These are phyloP conservation scores for Rhodotorula sphaerocarpa DNA, from an alignment of 768 basidiomycete genomes.

Conservation along the genomic window DNA sequence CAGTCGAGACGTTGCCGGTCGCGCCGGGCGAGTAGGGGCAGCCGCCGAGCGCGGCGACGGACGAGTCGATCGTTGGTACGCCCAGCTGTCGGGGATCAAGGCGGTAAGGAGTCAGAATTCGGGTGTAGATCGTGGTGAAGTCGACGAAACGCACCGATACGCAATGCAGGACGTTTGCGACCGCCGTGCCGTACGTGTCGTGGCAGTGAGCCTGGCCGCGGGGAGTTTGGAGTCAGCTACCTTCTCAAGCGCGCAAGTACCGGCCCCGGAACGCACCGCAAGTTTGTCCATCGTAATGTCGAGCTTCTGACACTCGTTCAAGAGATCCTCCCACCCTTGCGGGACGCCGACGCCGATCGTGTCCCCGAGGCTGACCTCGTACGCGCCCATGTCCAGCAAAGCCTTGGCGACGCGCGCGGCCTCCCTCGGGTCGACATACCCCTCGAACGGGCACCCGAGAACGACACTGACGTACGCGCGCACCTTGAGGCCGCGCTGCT, in stretches of 20 bases:
- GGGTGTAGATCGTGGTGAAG: too few relatives aligned
- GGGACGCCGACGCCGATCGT: conserved; percentile 83
- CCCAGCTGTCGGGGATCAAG: conserved; percentile 46
- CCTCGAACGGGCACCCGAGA: conserved; percentile 68
- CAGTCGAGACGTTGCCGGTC: conserved; percentile 88
- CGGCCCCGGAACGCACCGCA: conserved; percentile 49
- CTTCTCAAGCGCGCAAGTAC: not conserved
- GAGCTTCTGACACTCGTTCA: conserved; percentile 58
- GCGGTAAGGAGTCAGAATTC: not conserved
- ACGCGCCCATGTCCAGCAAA: conserved; percentile 81
- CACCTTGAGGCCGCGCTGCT: conserved; percentile 58
- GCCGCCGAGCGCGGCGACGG: conserved; percentile 82
- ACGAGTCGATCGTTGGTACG: conserved; percentile 67
- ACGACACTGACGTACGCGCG: conserved; percentile 37
- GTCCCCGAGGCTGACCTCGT: conserved; percentile 72
- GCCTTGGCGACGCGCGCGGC: conserved; percentile 65
- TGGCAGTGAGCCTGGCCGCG: conserved; percentile 65
- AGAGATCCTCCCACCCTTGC: conserved; percentile 56
- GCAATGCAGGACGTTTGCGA: conserved; percentile 38
- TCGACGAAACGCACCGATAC: conserved; percentile 42
- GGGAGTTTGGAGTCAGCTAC: not conserved
- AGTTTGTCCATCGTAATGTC: conserved; percentile 57
- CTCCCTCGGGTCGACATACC: conserved; percentile 56
- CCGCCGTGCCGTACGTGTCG: conserved; percentile 78
- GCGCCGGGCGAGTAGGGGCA: conserved; percentile 95